Base-by-base conservation (phyloP, 306 rosid genomes). In the Macrotyloma uniflorum region DNA sequence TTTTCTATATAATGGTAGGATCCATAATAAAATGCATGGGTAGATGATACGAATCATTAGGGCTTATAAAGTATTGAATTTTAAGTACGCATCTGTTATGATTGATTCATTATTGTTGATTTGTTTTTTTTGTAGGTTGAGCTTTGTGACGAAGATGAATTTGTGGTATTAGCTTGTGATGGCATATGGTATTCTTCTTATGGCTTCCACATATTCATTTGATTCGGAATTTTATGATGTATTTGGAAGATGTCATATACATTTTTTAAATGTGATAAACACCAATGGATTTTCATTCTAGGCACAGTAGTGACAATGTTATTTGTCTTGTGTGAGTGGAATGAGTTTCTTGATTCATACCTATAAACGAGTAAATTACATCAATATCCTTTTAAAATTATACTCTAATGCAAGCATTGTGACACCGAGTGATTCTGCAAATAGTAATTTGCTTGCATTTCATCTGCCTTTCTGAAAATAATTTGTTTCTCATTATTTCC, bases 131-230 rank as follows among this genome's bases (percentile, higher is more conserved):
- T 50, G 15, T 45, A 95, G 99, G 93, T 95, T 64, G 97, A 95
- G 83, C 97, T 92, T 75, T 91, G 90, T 77, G 96, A 95, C 6
- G 98, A 92, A 35, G 98, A 92, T 53, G 97, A 94, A 73, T 94
- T 94, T 80, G 63, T 86, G 67, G 89, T 76, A 70, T 62, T 86
- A 49, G 89, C 86, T 42, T 86, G 98, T 85, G 98, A 95, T 86
- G 98, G 98, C 38, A 87, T 95, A 83, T 95, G 98, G 98, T 95
- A 89, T 79, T 88, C 43, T 38, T 86, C 78, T 49, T 79, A 19
- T 40, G 32, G 32, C 49, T 82, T 80, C 70, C 33, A 19, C 42
- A 40, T 77, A n/a, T 30, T 11, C 5, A 8, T 18, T 55, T 50
- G 68, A 32, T 77, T 81, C 38, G 42, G 22, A 68, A 61, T 9